These are phyloP conservation scores for Torrubiella hemipterigena DNA, from an alignment of 2,329 filamentous ascomycete species.

Conservation along the genomic window DNA sequence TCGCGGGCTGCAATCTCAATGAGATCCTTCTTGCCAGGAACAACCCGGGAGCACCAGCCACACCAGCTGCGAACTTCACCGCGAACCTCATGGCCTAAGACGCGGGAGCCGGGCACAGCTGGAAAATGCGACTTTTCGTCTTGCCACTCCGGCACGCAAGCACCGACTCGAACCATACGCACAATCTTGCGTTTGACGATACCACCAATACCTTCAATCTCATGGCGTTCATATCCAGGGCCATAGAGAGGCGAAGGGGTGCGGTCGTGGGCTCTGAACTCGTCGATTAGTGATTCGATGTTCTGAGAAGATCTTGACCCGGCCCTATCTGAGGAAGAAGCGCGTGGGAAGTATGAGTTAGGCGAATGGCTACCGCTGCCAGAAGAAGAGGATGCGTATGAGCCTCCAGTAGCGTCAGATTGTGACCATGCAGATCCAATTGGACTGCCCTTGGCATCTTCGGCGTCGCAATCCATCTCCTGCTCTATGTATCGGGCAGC, in stretches of 20 bases:
- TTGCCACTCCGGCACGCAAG: conserved; percentile 74
- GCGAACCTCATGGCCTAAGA: conserved; percentile 57
- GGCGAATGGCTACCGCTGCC: conserved; percentile 2
- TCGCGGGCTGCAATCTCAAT: conserved; percentile 9
- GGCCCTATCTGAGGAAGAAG: conserved; percentile 4
- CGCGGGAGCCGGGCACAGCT: conserved; percentile 39
- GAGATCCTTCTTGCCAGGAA: conserved; percentile 43
- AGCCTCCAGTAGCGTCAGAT: too few species aligned
- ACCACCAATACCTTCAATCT: conserved; percentile 85
- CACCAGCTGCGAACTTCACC: conserved; percentile 73
- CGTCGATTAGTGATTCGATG: conserved; percentile 7
- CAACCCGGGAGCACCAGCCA: conserved; percentile 75
- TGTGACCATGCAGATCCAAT: too few species aligned
- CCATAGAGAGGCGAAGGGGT: conserved; percentile 41
- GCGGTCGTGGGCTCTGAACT: conserved; percentile 17
- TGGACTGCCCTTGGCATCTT: conserved; percentile 45
- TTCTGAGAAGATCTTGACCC: too few species aligned
- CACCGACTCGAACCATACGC: conserved; percentile 68
- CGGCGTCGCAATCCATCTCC: conserved; percentile 76
- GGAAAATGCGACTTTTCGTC: conserved; percentile 44
- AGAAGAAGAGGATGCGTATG: conserved; percentile 2
- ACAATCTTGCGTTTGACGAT: conserved; percentile 82
- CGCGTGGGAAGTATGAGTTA: conserved; percentile 6
- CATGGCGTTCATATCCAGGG: conserved; percentile 71
- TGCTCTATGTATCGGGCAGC: conserved; percentile 66